These are phyloP conservation scores for Xylaria telfairii DNA, from an alignment of 495 filamentous ascomycete species.

Conservation along the genomic window DNA sequence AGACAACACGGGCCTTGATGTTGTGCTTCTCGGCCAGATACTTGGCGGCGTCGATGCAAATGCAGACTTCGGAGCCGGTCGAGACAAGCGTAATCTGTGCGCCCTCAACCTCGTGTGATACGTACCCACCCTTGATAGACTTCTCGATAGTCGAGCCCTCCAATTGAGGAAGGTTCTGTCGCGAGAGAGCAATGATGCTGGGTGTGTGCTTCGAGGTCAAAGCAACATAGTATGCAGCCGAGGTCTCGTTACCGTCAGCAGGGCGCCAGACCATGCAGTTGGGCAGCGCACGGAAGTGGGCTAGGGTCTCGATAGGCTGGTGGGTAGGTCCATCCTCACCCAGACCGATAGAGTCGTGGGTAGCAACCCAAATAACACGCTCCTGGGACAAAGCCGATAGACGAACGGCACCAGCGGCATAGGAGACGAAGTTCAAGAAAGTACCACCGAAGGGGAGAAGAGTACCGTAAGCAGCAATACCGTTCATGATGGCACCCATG, in stretches of 20 bases:
- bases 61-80: conserved; percentile 93
- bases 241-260: conserved; percentile 98
- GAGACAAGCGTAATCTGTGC: conserved; percentile 90
- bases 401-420: conserved; percentile 93
- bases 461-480: conserved; percentile 93
- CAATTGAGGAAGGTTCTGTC: conserved; percentile 98
- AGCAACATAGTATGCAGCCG: conserved; percentile 95
- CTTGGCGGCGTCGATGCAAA: conserved; percentile 90
- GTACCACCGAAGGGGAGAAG: conserved; percentile 93
- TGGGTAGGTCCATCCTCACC: conserved; percentile 99
- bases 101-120: conserved; percentile 79
- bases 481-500: conserved; percentile 99
- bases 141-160: conserved; percentile 87
- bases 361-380: conserved; percentile 94
- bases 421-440: conserved; percentile 99
- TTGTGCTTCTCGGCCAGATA: conserved; percentile 88
- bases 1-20: conserved; percentile 90
- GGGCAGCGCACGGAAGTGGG: conserved; percentile 97
- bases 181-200: conserved; percentile 89
- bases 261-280: conserved; percentile 99
- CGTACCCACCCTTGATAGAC: conserved; percentile 94
- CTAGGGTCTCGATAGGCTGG: conserved; percentile 99
- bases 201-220: conserved; percentile 91
- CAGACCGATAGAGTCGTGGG: conserved; percentile 99
- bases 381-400: conserved; percentile 90